Base-by-base conservation (phyloP, 306 rosid genomes). In the Parietaria judaica region DNA sequence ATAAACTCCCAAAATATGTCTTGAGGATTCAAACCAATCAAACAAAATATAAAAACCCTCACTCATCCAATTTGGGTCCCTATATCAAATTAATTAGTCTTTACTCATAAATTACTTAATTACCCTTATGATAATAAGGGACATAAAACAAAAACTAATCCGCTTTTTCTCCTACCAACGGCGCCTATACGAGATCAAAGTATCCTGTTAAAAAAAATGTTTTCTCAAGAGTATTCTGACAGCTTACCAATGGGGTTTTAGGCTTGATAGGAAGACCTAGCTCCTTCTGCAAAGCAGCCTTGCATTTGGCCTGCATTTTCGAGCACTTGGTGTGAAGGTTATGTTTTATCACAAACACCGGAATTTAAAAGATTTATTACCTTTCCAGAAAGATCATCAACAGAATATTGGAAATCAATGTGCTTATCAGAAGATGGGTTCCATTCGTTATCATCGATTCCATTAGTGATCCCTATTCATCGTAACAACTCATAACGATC, bases 381-480 rank as follows among this genome's bases (percentile, higher is more conserved):
- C 92, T 89, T 89, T 74, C 91, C 95, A 53, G 83, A 72, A 64
- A 86, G 81, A 74, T 86, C 85, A 43, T 86, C 77, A 51, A 69
- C 80, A 47, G 89, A 84, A 68, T 86, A 89, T 59, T 65, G 78
- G 72, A 54, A 70, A 66, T 83, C 80, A 63, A 86, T 77, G 71
- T 84, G 79, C 43, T 74, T 55, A 75, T 89, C 97, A 50, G 80
- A 64, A 65, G 85, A 78, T 3, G 97, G 97, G 43, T 89, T 71
- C 97, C 97, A 89, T 69, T 86, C 95, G 51, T 60, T 60, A 64
- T 76, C 81, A 80, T 89, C 89, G 57, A 89, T 67, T 65, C 97
- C 97, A 80, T 89, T 89, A 53, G 87, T 84, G 74, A 89, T 84
- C 68, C 97, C 97, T 89, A 63, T 38, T 70, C 63, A 69, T 45